Percentiles rank a stretch among this genome's conserved stretches.
These are phyloP conservation scores for Lithohypha guttulata DNA, from an alignment of 2,329 filamentous ascomycete species.

Conservation along the genomic window DNA sequence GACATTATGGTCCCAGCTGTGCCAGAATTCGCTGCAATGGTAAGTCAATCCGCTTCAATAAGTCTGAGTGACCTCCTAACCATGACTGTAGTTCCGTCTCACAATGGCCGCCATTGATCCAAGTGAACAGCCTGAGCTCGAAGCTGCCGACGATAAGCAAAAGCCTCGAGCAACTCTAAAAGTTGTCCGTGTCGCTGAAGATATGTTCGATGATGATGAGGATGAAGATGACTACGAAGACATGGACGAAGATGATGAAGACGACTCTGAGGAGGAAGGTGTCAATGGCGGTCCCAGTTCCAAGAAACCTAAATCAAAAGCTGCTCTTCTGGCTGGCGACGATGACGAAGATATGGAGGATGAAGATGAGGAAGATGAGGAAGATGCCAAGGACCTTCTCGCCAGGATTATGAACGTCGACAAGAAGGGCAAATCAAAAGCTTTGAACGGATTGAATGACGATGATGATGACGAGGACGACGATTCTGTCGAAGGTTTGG, in stretches of 20 bases:
- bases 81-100: conserved; percentile 64
- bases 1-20: conserved; percentile 71
- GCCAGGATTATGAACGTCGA: conserved; percentile 43
- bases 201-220: conserved; percentile 49
- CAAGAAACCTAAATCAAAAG: conserved; percentile 26
- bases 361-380: conserved; percentile 65
- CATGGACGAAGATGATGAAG: conserved; percentile 46
- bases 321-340: conserved; percentile 29
- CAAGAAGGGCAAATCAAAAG: conserved; percentile 54
- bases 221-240: conserved; percentile 52
- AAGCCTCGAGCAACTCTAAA: conserved; percentile 73
- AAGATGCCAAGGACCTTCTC: conserved; percentile 41
- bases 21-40: conserved; percentile 70
- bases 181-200: conserved; percentile 63
- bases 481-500: conserved; percentile 45
- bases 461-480: conserved; percentile 49
- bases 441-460: conserved; percentile 52
- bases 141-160: conserved; percentile 50
- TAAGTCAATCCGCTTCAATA: conserved; percentile 41
- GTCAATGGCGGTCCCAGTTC: conserved; percentile 27
- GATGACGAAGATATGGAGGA: conserved; percentile 61
- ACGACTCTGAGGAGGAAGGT: conserved; percentile 39
- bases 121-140: conserved; percentile 59
- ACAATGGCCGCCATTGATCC: conserved; percentile 98
- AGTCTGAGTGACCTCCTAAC: conserved; percentile 6